Conservation (phyloP, 768 basidiomycete genomes). For the Tulasnella sp. region DNA sequence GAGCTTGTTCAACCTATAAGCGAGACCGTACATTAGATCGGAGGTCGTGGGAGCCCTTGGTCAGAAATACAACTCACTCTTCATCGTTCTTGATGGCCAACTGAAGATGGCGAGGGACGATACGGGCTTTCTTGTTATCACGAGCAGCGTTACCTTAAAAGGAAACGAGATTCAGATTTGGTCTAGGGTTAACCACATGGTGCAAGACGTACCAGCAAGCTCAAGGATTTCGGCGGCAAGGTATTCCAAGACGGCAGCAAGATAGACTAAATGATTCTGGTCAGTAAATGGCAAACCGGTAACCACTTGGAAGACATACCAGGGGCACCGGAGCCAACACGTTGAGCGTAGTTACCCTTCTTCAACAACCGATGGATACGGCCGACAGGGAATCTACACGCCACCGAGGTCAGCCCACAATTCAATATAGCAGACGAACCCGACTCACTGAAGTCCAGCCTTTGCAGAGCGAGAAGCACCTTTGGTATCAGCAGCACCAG, state of each 20-base stretch:
- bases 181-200: background rate
- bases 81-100: slow-evolving; percentile 88
- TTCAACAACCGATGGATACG: slow-evolving; percentile 84
- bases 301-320: slow-evolving; percentile 9
- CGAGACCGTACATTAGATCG: background rate
- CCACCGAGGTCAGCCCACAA: background rate
- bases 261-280: slow-evolving; percentile 45
- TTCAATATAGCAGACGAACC: background rate
- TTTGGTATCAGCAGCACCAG: slow-evolving; percentile 23
- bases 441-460: slow-evolving; percentile 27
- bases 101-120: slow-evolving; percentile 84
- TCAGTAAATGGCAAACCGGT: background rate
- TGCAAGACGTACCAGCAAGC: slow-evolving; percentile 51
- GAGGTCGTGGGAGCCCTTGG: background rate
- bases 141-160: slow-evolving; percentile 52
- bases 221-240: slow-evolving; percentile 90
- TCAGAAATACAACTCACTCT: slow-evolving; percentile 37
- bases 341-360: slow-evolving; percentile 77
- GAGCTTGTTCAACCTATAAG: slow-evolving; percentile 54
- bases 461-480: slow-evolving; percentile 32
- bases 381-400: slow-evolving; percentile 68
- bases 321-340: slow-evolving; percentile 82
- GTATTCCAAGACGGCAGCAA: slow-evolving; percentile 84
- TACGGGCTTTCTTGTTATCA: slow-evolving; percentile 90
- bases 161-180: background rate